Evolutionary conservation across 179 eudicot species (phyloP), one percentile per base, ranked within the genome.

Genomic region (Pouteria campechiana): DNA sequence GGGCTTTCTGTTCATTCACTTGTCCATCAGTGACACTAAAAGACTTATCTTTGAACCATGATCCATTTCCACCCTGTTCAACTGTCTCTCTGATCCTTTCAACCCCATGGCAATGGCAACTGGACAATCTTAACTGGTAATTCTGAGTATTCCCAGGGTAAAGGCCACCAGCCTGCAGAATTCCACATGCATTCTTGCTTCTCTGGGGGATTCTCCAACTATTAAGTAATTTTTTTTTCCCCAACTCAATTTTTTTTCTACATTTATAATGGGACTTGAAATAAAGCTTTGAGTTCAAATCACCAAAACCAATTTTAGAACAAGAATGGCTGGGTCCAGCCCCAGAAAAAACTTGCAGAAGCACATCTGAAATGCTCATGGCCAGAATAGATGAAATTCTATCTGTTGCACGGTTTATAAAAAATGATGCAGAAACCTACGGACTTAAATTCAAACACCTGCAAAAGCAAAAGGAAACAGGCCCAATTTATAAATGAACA

Each of bases 91-190:
- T 55, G 46, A 48, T 54, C 39, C 58, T 70, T 35, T 64, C 84
- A 32, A 67, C 52, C 25, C 54, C 48, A 10, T 57, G 57, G 57
- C 81, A 70, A 39, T 78, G 58, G 46, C 86, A 72, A 47, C 60
- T 55, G 44, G 55, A 32, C 21, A 67, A 49, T 29, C 14, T 53
- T 28, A 65, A 29, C 36, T 59, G 38, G 19, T 31, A 36, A 9
- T 24, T 37, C 20, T 28, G 3, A 44, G 34, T 15, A 6, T 41
- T 47, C 20, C 37, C 41, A 14, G 20, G 42, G 3, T n/a, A 41
- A 47, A 25, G 2, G 11, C 57, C 30, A 44, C 10, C 27, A 16
- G 14, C 29, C 21, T 3, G 55, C 45, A 46, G 24, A 43, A 9
- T 27, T 31, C 22, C 44, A 37, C 17, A 0, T 6, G 31, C 39